Evolutionary conservation across 2,329 filamentous ascomycete species (phyloP).

Genomic region (Cordyceps tenuipes): DNA sequence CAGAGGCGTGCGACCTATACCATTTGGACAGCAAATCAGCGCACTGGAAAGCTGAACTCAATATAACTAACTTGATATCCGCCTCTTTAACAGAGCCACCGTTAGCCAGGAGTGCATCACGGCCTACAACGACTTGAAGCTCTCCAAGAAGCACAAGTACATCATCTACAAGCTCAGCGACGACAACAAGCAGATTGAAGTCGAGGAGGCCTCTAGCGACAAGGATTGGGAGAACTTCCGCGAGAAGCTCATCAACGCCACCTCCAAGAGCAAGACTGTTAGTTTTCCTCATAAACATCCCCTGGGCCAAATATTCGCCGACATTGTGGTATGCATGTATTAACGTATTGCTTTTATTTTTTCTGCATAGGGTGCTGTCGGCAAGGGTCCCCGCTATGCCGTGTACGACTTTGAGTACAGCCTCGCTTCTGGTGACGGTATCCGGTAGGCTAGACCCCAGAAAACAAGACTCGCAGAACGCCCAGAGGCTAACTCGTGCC

Average conservation of each 20-base stretch:
- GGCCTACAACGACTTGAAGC: conserved; percentile 75
- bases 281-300: conserved; percentile 19
- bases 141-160: conserved; percentile 73
- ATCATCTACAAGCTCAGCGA: conserved; percentile 84
- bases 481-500: conserved; percentile 15
- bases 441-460: conserved; percentile 42
- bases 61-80: background rate
- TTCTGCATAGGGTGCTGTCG: conserved; percentile 39
- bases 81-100: conserved; percentile 47
- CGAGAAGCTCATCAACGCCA: conserved; percentile 65
- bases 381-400: conserved; percentile 71
- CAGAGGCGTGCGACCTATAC: background rate
- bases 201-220: conserved; percentile 63
- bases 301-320: background rate
- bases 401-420: conserved; percentile 80
- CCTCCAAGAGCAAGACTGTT: conserved; percentile 63
- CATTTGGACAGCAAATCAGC: background rate
- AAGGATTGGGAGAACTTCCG: conserved; percentile 66
- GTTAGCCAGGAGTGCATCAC: conserved; percentile 63
- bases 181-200: conserved; percentile 72
- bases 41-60: background rate
- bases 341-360: background rate
- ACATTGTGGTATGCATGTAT: background rate
- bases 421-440: conserved; percentile 62
- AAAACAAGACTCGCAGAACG: conserved; percentile 13